These are phyloP conservation scores for Aristolochia contorta DNA, from an alignment of 164 flowering plant genomes.

Conservation along the genomic window DNA sequence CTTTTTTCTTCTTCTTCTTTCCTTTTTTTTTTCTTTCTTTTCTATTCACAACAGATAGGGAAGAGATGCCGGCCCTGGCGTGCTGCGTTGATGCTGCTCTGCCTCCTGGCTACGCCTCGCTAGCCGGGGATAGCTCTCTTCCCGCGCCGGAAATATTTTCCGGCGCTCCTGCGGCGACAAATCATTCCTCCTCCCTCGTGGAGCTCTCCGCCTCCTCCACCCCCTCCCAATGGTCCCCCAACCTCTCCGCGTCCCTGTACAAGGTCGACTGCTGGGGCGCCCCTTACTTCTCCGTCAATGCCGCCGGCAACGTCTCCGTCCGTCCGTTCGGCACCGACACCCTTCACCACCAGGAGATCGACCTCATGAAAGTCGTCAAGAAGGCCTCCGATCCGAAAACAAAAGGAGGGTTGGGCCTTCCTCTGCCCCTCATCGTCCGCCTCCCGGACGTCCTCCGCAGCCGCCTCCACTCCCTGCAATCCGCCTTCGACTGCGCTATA, in stretches of 20 bases:
- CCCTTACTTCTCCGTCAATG: conserved; percentile 78
- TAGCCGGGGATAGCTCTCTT: conserved; percentile 54
- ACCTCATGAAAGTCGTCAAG: conserved; percentile 77
- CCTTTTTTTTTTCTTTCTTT: neutral
- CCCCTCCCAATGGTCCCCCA: conserved; percentile 55
- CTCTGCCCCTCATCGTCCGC: conserved; percentile 70
- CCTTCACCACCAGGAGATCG: conserved; percentile 79
- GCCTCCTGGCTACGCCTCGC: conserved; percentile 60
- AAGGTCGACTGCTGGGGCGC: conserved; percentile 78
- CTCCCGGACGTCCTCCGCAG: conserved; percentile 79
- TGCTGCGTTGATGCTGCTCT: conserved; percentile 49
- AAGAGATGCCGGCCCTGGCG: conserved; percentile 94
- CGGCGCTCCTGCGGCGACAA: conserved; percentile 23
- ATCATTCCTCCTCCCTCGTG: conserved; percentile 10
- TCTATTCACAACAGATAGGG: conserved; percentile 8
- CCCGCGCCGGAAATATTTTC: conserved; percentile 34
- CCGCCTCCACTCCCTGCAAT: conserved; percentile 70
- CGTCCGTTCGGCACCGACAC: conserved; percentile 63
- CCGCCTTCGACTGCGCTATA: conserved; percentile 68
- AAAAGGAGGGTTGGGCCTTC: conserved; percentile 71
- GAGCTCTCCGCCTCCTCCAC: neutral
- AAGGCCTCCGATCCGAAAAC: conserved; percentile 61
- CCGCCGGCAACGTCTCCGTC: conserved; percentile 64
- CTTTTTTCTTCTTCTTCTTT: conserved; percentile 3
- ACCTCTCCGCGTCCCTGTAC: conserved; percentile 65